Evolutionary conservation across 768 basidiomycete genomes (phyloP).

Genomic region (Boletus insuetus): DNA sequence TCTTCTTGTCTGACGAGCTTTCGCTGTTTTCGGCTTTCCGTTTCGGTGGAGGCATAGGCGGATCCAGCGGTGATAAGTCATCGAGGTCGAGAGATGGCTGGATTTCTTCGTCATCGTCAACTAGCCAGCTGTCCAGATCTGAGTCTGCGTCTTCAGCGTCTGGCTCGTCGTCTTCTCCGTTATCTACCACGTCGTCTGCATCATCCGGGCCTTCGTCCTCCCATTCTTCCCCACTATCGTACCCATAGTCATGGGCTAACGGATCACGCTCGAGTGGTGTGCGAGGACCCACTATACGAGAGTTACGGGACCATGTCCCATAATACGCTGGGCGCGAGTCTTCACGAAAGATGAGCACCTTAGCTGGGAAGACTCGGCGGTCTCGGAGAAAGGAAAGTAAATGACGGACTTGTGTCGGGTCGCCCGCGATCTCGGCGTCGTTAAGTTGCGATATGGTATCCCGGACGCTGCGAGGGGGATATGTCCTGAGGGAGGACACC

Average conservation of each 20-base stretch:
- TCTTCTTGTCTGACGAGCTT: slow-evolving; percentile 58
- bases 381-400: slow-evolving; percentile 61
- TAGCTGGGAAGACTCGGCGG: slow-evolving; percentile 63
- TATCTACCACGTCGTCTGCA: slow-evolving; percentile 70
- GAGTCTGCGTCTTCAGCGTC: slow-evolving; percentile 51
- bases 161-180: slow-evolving; percentile 62
- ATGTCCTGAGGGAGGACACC: slow-evolving; percentile 26
- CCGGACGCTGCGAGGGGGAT: slow-evolving; percentile 39
- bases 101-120: slow-evolving; percentile 72
- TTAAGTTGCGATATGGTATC: slow-evolving; percentile 60
- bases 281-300: slow-evolving; percentile 75
- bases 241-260: slow-evolving; percentile 78
- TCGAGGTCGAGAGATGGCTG: slow-evolving; percentile 41
- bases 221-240: slow-evolving; percentile 97
- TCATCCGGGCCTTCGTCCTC: slow-evolving; percentile 78
- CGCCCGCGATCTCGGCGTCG: slow-evolving; percentile 76
- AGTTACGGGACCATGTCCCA: slow-evolving; percentile 90
- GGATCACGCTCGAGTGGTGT: slow-evolving; percentile 80
- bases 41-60: slow-evolving; percentile 48
- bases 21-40: slow-evolving; percentile 57
- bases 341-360: slow-evolving; percentile 79
- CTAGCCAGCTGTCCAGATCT: slow-evolving; percentile 41
- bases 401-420: slow-evolving; percentile 64
- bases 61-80: slow-evolving; percentile 31
- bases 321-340: slow-evolving; percentile 91